Percentiles rank a stretch among this genome's conserved stretches.
Evolutionary conservation across 2,329 filamentous ascomycete species (phyloP).

Genomic region (Sporothrix globosa): DNA sequence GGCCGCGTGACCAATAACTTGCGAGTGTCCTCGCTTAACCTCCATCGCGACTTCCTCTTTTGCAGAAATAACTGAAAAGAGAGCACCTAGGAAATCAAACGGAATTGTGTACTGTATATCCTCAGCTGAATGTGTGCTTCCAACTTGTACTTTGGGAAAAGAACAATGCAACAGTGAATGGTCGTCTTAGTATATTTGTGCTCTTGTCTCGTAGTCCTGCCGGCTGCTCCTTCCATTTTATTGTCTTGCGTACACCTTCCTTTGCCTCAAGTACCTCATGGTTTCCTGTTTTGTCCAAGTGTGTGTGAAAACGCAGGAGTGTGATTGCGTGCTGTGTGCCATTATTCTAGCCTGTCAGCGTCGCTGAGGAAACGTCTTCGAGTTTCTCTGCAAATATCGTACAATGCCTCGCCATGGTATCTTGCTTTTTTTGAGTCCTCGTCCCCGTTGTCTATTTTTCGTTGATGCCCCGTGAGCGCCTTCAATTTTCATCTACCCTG

Average conservation of each 20-base stretch:
- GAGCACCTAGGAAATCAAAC: not conserved
- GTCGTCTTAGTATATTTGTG: not conserved
- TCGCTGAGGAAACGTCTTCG: not conserved
- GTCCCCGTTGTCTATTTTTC: not conserved
- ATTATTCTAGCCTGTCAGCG: slow-evolving; percentile 10
- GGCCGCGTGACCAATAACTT: not conserved
- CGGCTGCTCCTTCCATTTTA: not conserved
- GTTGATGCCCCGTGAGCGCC: not conserved
- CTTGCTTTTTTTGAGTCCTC: not conserved
- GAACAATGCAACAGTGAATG: not conserved
- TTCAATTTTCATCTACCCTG: not conserved
- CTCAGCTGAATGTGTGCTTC: not conserved
- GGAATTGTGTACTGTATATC: not conserved
- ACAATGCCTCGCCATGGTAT: slow-evolving; percentile 24
- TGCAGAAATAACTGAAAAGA: not conserved
- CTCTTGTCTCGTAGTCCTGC: too few species aligned
- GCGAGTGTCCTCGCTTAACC: too few species aligned
- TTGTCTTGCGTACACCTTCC: not conserved
- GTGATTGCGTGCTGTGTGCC: slow-evolving; percentile 8
- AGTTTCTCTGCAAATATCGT: slow-evolving; percentile 16
- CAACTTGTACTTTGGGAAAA: not conserved
- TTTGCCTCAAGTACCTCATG: not conserved
- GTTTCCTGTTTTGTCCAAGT: not conserved
- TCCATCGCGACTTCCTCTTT: slow-evolving; percentile 9
- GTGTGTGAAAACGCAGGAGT: not conserved